Evolutionary conservation across 2,329 filamentous ascomycete species (phyloP), one percentile per base, ranked within the genome.

Genomic region (Diaporthe capsici): DNA sequence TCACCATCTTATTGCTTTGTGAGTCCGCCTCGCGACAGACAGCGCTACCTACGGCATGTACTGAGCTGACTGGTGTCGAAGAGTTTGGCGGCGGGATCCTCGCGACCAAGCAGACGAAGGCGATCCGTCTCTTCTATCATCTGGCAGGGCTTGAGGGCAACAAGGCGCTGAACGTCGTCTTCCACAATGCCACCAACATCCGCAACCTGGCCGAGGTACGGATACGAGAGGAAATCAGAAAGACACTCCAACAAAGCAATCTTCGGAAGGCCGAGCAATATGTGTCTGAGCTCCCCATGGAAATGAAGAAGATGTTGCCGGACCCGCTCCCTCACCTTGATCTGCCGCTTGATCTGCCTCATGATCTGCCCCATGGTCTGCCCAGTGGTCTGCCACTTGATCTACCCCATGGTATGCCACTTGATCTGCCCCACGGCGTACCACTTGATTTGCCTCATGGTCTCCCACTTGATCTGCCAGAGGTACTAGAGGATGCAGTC

Each of bases 81-180:
- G 76, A 57, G 76, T 75, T 71, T 42, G 76, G 76, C 51, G 76
- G 76, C 34, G 76, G 76, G 12, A 65, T 77, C 22, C 39, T 75
- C 8, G 73, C 76, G 17, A 71, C 34, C 42, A 65, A 75, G 61
- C 76, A 75, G 51, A 71, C 73, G 7, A 55, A 77, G 4, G 73
- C 72, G 20, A 51, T 77, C 22, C 22, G 31, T 2, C 63, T 58
- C 12, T 77, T 77, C 22, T 77, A 77, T 44, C 31, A 67, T 5
- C 17, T 77, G 25, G 7, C 17, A 55, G 20, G 9, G 37, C 17
- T 15, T 3, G 53, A 47, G 28, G 25, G 25, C 22, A 74, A 75
- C n/a, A 71, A 58, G 17, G 28, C 60, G 6, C 49, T 58, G 3
- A n/a, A 71, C 2, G 53, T 77, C 34, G 17, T 75, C 49, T 42